Evolutionary conservation across 495 filamentous ascomycete genomes (phyloP).

Genomic region (Penicillium antarcticum): DNA sequence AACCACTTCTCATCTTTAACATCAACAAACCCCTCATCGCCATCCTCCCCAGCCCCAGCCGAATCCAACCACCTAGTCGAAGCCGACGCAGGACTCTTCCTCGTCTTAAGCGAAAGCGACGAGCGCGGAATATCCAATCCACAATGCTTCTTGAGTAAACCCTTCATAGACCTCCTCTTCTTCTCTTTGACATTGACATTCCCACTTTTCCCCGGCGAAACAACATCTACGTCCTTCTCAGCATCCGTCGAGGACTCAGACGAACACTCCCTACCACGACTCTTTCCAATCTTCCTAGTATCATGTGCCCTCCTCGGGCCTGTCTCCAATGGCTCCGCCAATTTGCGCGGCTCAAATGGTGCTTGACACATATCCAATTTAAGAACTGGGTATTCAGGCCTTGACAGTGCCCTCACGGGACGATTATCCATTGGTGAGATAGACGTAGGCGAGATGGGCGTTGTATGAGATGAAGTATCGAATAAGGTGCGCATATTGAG

Average conservation of each 20-base stretch:
- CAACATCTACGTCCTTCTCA: background rate
- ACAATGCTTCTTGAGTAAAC: slow-evolving; percentile 10
- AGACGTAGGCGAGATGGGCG: background rate
- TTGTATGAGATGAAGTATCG: background rate
- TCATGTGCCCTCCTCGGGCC: background rate
- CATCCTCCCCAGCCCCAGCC: slow-evolving; percentile 10
- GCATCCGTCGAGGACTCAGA: background rate
- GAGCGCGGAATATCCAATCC: slow-evolving; percentile 11
- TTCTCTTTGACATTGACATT: background rate
- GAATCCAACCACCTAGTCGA: slow-evolving; percentile 13
- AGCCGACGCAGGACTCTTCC: background rate
- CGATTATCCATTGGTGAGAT: background rate
- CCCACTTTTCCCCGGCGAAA: background rate
- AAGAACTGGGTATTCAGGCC: slow-evolving; percentile 18
- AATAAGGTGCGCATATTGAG: slow-evolving; percentile 14
- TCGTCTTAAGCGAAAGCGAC: slow-evolving; percentile 12
- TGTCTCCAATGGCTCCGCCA: slow-evolving; percentile 13
- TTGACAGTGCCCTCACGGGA: slow-evolving; percentile 5
- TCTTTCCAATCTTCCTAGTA: background rate
- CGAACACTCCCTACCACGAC: background rate
- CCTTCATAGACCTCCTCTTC: slow-evolving; percentile 13
- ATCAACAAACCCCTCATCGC: slow-evolving; percentile 1
- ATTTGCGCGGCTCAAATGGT: slow-evolving; percentile 6
- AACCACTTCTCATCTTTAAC: slow-evolving; percentile 15
- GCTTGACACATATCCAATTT: slow-evolving; percentile 16